These are phyloP conservation scores for Geosmithia morbida DNA, from an alignment of 2,329 filamentous ascomycete genomes.

Conservation along the genomic window DNA sequence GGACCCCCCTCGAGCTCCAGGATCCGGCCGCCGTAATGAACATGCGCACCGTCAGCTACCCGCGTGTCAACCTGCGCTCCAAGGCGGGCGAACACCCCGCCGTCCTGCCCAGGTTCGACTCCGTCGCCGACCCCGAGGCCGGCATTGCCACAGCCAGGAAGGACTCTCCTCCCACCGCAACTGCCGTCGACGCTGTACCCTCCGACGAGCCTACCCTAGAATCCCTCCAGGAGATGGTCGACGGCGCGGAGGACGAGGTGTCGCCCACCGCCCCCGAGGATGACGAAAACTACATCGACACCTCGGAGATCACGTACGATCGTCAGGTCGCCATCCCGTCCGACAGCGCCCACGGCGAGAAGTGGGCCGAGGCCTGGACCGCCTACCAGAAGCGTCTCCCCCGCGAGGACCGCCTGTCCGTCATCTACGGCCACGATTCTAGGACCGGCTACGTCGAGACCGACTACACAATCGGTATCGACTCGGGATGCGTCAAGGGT, in stretches of 20 bases:
- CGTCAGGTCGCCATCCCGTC: constrained; percentile 19
- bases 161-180: not conserved
- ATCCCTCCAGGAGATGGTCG: not conserved
- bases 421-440: constrained; percentile 82
- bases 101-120: constrained; percentile 5
- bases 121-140: constrained; percentile 8
- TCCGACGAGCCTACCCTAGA: not conserved
- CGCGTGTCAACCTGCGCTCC: constrained; percentile 25
- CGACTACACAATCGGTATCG: constrained; percentile 69
- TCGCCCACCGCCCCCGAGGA: not conserved
- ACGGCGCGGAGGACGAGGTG: not conserved
- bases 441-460: constrained; percentile 46
- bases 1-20: constrained; percentile 52
- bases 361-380: constrained; percentile 55
- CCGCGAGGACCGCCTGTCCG: constrained; percentile 36
- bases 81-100: constrained; percentile 9
- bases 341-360: constrained; percentile 35
- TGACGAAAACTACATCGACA: constrained; percentile 3
- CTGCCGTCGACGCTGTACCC: not conserved
- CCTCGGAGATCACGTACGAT: constrained; percentile 10
- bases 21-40: constrained; percentile 80
- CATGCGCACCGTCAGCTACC: constrained; percentile 64
- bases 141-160: not conserved
- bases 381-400: constrained; percentile 24
- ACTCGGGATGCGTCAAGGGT: constrained; percentile 69